Evolutionary conservation across 768 basidiomycete genomes (phyloP), one percentile per base, ranked within the genome.

Genomic region (Boletus eberwhitei): DNA sequence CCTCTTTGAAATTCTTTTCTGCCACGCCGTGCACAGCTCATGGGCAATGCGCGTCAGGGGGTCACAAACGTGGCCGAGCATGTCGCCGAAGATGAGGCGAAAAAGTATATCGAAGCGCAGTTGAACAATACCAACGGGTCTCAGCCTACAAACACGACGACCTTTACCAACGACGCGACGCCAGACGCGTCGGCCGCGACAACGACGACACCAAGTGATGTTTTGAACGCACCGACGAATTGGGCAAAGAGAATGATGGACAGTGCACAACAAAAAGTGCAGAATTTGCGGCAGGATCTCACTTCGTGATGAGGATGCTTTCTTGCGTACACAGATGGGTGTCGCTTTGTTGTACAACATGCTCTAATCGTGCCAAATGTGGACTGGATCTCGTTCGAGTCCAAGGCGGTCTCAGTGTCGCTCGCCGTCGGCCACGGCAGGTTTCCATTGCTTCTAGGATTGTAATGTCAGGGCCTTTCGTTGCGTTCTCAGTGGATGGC

Each of bases 211-310:
- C 26, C 48, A 11, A 45, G 22, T 4, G 54, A 60, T n/a, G 50
- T 16, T 0, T n/a, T 57, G 14, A 47, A 21, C 38, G 34, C 36
- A 3, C 37, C 62, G 13, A 59, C 53, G 12, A 63, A 24, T 32
- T 64, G 62, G 62, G 62, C 55, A n/a, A 60, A 58, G 45, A 47
- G 44, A 26, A 58, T 63, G 52, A 41, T 36, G 48, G 43, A 46
- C 7, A 44, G 4, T 5, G 59, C 45, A 13, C 55, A 64, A 35
- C 62, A 64, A 34, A 60, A 53, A 36, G 22, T 54, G 26, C 59
- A 60, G 37, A 22, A 7, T 36, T 54, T 59, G 34, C 58, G 55
- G 8, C 29, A 29, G 31, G 38, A 6, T 35, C 21, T 58, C 24
- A 19, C 14, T 32, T 46, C 46, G 22, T 44, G 29, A 57, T n/a